Percentiles rank a stretch among this genome's conserved stretches.
Evolutionary conservation across 768 basidiomycete species (phyloP).

Genomic region (Dacryopinax spathularia): DNA sequence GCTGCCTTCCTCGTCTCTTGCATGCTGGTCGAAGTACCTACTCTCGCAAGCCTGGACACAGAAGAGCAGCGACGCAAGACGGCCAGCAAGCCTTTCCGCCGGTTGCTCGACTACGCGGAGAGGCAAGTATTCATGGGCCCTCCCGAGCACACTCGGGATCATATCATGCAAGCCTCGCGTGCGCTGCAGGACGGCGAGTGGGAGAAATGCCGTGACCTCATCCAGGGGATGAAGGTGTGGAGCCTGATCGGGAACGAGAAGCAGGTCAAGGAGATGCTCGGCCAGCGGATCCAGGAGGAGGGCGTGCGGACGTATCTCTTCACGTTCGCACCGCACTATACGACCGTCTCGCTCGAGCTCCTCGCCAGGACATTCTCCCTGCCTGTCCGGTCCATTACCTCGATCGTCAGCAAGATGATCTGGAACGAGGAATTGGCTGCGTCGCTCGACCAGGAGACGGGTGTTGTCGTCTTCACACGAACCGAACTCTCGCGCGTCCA

Average conservation of each 20-base stretch:
- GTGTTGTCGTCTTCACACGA: slow-evolving; percentile 85
- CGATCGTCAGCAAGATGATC: slow-evolving; percentile 95
- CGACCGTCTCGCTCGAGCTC: slow-evolving; percentile 72
- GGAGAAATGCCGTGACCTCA: slow-evolving; percentile 86
- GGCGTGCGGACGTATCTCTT: slow-evolving; percentile 93
- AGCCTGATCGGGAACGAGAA: slow-evolving; percentile 81
- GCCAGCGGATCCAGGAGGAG: slow-evolving; percentile 93
- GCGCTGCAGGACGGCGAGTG: slow-evolving; percentile 93
- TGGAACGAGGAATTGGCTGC: slow-evolving; percentile 93
- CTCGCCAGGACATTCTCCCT: slow-evolving; percentile 81
- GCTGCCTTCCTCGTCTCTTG: slow-evolving; percentile 96
- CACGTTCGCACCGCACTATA: slow-evolving; percentile 92
- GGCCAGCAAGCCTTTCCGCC: slow-evolving; percentile 92
- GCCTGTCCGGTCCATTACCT: slow-evolving; percentile 64
- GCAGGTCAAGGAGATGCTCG: slow-evolving; percentile 86
- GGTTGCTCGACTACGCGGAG: slow-evolving; percentile 90
- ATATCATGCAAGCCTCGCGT: slow-evolving; percentile 98
- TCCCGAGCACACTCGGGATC: slow-evolving; percentile 95
- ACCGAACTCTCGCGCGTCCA: slow-evolving; percentile 78
- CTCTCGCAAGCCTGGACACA: slow-evolving; percentile 84
- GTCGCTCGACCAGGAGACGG: slow-evolving; percentile 79
- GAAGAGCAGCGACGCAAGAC: slow-evolving; percentile 87
- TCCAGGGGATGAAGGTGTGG: slow-evolving; percentile 97
- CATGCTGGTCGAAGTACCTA: slow-evolving; percentile 95
- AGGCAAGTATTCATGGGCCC: slow-evolving; percentile 95